phyloP scores from a whole-genome alignment of 2,329 filamentous ascomycete genomes.

The Lachnellula suecica region DNA sequence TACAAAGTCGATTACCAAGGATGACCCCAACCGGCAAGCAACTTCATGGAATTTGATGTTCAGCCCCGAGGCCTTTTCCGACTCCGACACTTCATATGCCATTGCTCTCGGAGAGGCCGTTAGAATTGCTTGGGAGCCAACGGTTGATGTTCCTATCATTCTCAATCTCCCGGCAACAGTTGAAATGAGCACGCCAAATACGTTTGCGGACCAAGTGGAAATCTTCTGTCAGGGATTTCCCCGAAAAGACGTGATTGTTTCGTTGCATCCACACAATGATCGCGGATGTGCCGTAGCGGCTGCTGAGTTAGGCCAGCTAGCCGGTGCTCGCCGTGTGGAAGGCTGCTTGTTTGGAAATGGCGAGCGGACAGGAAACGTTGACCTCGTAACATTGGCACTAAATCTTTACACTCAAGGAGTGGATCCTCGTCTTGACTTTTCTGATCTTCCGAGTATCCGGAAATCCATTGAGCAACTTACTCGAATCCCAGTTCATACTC shows the following conservation, averaged over 20 bases:
- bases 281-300: conserved; percentile 86
- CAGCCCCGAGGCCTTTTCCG: conserved; percentile 86
- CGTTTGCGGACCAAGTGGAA: conserved; percentile 95
- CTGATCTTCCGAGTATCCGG: conserved; percentile 80
- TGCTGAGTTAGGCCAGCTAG: conserved; percentile 93
- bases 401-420: conserved; percentile 96
- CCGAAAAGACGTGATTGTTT: conserved; percentile 81
- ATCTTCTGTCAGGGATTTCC: conserved; percentile 79
- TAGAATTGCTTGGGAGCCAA: conserved; percentile 88
- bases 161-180: conserved; percentile 97
- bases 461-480: conserved; percentile 66
- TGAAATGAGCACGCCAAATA: conserved; percentile 90
- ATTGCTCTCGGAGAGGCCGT: conserved; percentile 87
- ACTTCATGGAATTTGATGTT: conserved; percentile 80
- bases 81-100: conserved; percentile 81
- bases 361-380: conserved; percentile 93
- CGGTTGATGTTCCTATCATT: conserved; percentile 78
- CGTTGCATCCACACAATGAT: conserved; percentile 93
- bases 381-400: conserved; percentile 86
- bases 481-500: conserved; percentile 89
- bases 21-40: conserved; percentile 54
- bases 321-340: conserved; percentile 89
- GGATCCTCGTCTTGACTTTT: conserved; percentile 84
- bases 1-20: conserved; percentile 89
- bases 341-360: conserved; percentile 94